Evolutionary conservation across 305 asterid genomes (phyloP).

Genomic region (Plantago rigida): DNA sequence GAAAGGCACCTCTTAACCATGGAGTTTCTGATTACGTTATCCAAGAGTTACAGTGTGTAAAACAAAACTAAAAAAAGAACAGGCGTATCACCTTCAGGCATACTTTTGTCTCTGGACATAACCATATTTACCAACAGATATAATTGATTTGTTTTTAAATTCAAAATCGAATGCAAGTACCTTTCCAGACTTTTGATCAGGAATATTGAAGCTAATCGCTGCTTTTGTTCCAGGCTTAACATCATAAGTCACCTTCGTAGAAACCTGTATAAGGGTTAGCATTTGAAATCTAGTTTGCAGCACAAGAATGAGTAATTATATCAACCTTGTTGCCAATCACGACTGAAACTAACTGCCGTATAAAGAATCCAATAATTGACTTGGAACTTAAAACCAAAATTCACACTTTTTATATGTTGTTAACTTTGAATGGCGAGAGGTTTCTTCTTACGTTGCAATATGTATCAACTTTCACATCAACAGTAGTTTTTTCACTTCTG

Average conservation of each 20-base stretch:
- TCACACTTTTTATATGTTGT: too few species aligned
- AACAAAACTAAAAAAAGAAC: too few species aligned
- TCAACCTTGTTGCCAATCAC: neutral
- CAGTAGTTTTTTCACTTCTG: conserved; percentile 52
- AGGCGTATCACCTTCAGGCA: too few species aligned
- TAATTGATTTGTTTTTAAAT: conserved; percentile 15
- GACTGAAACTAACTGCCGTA: neutral
- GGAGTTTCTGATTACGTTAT: too few species aligned
- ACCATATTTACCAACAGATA: neutral
- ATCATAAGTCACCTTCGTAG: conserved; percentile 57
- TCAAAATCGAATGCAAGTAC: conserved; percentile 27
- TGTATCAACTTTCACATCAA: conserved; percentile 76
- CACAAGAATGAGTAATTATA: neutral
- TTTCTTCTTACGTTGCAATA: conserved; percentile 55
- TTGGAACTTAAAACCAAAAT: too few species aligned
- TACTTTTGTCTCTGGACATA: too few species aligned
- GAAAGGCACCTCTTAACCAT: too few species aligned
- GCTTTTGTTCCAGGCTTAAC: conserved; percentile 57
- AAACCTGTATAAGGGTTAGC: conserved; percentile 37
- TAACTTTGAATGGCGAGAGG: too few species aligned
- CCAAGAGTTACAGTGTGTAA: too few species aligned
- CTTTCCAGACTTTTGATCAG: conserved; percentile 86
- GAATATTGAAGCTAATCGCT: conserved; percentile 63
- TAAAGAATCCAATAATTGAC: neutral
- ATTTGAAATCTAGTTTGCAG: conserved; percentile 10